Evolutionary conservation across 139 green algal genomes (phyloP), one percentile per base, ranked within the genome.

Genomic region (Limnomonas spitsbergensis): DNA sequence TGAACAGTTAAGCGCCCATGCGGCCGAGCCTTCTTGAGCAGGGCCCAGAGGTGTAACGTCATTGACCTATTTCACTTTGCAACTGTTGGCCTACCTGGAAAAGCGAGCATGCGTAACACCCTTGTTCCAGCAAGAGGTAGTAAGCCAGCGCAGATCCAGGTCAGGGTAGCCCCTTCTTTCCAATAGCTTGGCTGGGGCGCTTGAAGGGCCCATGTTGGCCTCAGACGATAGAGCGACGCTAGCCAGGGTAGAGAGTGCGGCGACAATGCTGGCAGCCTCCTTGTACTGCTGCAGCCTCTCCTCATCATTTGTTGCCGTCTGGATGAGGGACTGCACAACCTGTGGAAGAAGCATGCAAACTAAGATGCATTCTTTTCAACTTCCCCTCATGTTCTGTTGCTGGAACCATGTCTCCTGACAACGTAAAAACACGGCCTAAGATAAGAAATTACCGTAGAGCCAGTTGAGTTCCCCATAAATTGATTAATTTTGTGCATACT

Each of bases 231-330:
- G n/a, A n/a, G n/a, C n/a, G n/a, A n/a, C n/a, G n/a, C n/a, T n/a
- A n/a, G n/a, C n/a, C n/a, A n/a, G n/a, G n/a, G n/a, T n/a, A n/a
- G n/a, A n/a, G n/a, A n/a, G n/a, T n/a, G 56, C 7, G 56, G 56
- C 6, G 29, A 70, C 7, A 9, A 70, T 70, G 56, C n/a, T 70
- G 56, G 24, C 14, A 7, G 56, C 56, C 4, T 70, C 56, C 56
- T 70, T 70, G 29, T 70, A 70, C 56, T 9, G 29, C 29, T 20
- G 9, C 14, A 70, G 56, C n/a, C 56, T 34, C 56, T 70, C 56
- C 4, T 70, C 56, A 32, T 70, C 56, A 32, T 32, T 4, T 32
- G 27, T 14, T 4, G 56, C 27, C 27, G 24, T 4, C 27, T 37
- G 27, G 9, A 70, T 32, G 29, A 70, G 56, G 14, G 9, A 24